phyloP scores from a whole-genome alignment of 2,329 filamentous ascomycete species.

The Xylariaceae sp. region DNA sequence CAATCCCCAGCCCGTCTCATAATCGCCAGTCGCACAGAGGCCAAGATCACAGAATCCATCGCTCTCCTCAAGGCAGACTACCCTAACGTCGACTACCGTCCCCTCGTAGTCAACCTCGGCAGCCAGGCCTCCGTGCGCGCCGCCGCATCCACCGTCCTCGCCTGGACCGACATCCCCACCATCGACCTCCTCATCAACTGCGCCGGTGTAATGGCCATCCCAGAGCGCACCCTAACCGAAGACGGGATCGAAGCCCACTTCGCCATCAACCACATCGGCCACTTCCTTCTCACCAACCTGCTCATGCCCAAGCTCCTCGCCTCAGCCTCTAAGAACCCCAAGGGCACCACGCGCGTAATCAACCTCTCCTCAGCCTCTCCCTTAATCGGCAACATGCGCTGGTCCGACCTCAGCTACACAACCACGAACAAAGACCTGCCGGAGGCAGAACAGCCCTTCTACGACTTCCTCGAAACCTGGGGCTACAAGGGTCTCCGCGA shows the following conservation, averaged over 20 bases:
- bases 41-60: constrained; percentile 31
- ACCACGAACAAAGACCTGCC: constrained; percentile 33
- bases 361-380: constrained; percentile 37
- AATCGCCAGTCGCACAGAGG: constrained; percentile 32
- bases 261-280: constrained; percentile 41
- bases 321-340: constrained; percentile 22
- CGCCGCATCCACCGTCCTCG: constrained; percentile 33
- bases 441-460: constrained; percentile 30
- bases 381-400: constrained; percentile 26
- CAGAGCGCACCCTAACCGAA: constrained; percentile 31
- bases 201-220: constrained; percentile 39
- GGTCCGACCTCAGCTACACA: constrained; percentile 35
- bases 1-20: constrained; percentile 34
- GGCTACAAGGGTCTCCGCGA: constrained; percentile 24
- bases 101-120: constrained; percentile 37
- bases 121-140: constrained; percentile 34
- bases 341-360: constrained; percentile 35
- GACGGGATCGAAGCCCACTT: constrained; percentile 43
- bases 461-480: constrained; percentile 22
- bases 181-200: constrained; percentile 43
- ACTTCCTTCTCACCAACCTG: constrained; percentile 43
- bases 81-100: constrained; percentile 30
- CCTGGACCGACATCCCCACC: constrained; percentile 32
- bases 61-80: constrained; percentile 27
- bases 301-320: constrained; percentile 40